Evolutionary conservation across 2,329 filamentous ascomycete species (phyloP), one percentile per base, ranked within the genome.

Genomic region (Arthrobotrys conoides): DNA sequence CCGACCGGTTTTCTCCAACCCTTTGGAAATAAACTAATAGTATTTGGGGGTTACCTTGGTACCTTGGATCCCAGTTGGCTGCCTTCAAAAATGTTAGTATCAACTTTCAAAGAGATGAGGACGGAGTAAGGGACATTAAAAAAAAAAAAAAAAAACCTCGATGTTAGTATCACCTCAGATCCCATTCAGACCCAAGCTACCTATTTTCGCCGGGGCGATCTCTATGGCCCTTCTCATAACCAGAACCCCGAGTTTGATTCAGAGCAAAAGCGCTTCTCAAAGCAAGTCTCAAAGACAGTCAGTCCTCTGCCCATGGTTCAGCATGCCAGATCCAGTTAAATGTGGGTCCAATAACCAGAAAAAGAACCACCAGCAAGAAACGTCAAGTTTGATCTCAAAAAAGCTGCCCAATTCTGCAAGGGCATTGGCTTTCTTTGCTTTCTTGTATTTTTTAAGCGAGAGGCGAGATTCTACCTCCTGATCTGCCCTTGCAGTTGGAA

Each of bases 401-500:
- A 66, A 66, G 44, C 65, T 77, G 67, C 73, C 72, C 67, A n/a
- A 77, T 77, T 71, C 73, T 77, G 73, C 73, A 77, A 69, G 51
- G 61, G 33, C 59, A 71, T 67, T 65, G 46, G 51, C 41, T 38
- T 48, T 75, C 36, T 27, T 67, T 41, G 44, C 36, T 66, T 22
- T 64, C 57, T 72, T 36, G 57, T 65, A 22, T 49, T 65, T 30
- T 73, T 55, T 65, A 67, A 66, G 61, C 59, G 59, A 73, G 53
- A 73, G 49, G 70, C 70, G 36, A 36, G 46, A 57, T 68, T 49
- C 33, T 30, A 69, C 46, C 71, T 70, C 71, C 71, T 76, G 65
- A 76, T 76, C 71, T 68, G 65, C 71, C 71, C 64, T 69, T 69
- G 64, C 71, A 67, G 49, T 64, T 30, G 33, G 33, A 44, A 44